These are phyloP conservation scores for Apiotrichum porosum DNA, from an alignment of 1,284 basidiomycete species.

Conservation along the genomic window DNA sequence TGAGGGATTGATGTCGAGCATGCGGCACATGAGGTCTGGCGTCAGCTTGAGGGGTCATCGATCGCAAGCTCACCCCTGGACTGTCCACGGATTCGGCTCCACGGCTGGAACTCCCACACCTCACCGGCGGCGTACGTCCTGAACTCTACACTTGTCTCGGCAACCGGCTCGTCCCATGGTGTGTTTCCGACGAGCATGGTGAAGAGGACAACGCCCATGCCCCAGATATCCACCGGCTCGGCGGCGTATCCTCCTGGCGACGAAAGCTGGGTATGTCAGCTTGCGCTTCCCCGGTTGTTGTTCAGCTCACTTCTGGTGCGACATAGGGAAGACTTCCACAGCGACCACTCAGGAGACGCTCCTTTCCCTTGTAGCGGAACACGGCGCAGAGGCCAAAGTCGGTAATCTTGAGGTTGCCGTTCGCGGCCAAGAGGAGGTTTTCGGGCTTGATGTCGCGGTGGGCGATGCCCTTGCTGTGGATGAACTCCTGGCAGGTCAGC, in stretches of 20 bases:
- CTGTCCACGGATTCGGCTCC: constrained; percentile 64
- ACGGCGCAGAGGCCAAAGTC: constrained; percentile 94
- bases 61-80: constrained; percentile 60
- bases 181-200: constrained; percentile 90
- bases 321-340: constrained; percentile 95
- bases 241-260: constrained; percentile 63
- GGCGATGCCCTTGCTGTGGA: constrained; percentile 85
- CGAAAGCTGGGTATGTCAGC: constrained; percentile 37
- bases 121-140: constrained; percentile 67
- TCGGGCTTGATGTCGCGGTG: constrained; percentile 97
- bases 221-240: constrained; percentile 94
- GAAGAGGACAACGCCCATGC: constrained; percentile 91
- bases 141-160: constrained; percentile 67
- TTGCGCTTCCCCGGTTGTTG: constrained; percentile 19
- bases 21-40: constrained; percentile 64
- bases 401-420: constrained; percentile 77
- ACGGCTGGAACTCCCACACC: constrained; percentile 73
- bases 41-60: constrained; percentile 9
- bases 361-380: constrained; percentile 81
- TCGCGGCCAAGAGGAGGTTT: constrained; percentile 76
- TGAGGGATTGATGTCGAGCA: constrained; percentile 69
- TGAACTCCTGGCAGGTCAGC: constrained; percentile 58
- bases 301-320: constrained; percentile 80
- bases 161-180: constrained; percentile 94
- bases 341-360: constrained; percentile 68